Base-by-base conservation (phyloP, 1,139 yeast genomes). In the Yamadazyma atmosphaerica region DNA sequence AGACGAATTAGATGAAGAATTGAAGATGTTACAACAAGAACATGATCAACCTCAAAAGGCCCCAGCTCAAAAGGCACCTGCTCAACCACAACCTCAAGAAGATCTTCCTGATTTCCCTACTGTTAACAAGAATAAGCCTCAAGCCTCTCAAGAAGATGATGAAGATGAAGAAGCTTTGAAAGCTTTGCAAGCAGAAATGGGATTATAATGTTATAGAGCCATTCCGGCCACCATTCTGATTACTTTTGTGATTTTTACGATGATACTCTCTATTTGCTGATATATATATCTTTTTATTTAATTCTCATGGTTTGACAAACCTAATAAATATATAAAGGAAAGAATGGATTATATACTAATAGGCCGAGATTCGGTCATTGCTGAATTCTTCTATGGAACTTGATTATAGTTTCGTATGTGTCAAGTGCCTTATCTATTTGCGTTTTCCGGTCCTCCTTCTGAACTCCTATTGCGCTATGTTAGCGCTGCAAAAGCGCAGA, bases 171-270 rank as follows among this genome's bases (percentile, higher is more conserved):
- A 84, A 58, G 97, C 96, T 45, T 74, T 90, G 59, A 81, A 83
- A 58, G 94, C 87, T 49, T 70, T 90, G 49, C 95, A 86, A 63
- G 96, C 95, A 17, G 97, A 90, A 61, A 90, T 90, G 98, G 97
- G 96, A 17, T 73, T 86, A 64, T 87, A 67, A 48, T 23, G 26
- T 23, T 23, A 23, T 23, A 23, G 26, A 23, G 11, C 26, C 26
- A 8, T 23, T 23, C n/a, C n/a, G n/a, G n/a, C n/a, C n/a, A n/a
- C n/a, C n/a, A n/a, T n/a, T n/a, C n/a, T n/a, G n/a, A n/a, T n/a
- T n/a, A n/a, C n/a, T n/a, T n/a, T n/a, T n/a, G n/a, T n/a, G n/a
- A n/a, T n/a, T n/a, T 23, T 23, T 23, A 23, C 26, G 26, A 23
- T 23, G n/a, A 23, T 23, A 23, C 26, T 23, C 26, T 23, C 11